These are phyloP conservation scores for Starmerella gropengiesseri DNA, from an alignment of 805 yeast species.

Conservation along the genomic window DNA sequence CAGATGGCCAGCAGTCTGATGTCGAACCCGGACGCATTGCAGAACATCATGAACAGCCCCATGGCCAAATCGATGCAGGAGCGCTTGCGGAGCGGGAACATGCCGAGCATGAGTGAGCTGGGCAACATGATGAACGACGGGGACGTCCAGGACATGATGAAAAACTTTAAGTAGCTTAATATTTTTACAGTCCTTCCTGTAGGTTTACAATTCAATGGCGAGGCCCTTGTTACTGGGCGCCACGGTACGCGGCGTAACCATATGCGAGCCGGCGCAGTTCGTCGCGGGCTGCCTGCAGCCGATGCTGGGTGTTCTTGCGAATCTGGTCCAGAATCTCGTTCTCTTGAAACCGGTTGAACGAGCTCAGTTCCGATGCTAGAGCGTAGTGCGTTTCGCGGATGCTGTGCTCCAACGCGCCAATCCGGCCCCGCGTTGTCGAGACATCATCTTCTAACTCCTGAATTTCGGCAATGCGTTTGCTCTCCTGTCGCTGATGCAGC, in stretches of 20 bases:
- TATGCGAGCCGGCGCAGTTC: slow-evolving; percentile 17
- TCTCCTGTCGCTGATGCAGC: slow-evolving; percentile 28
- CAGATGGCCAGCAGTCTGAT: slow-evolving; percentile 80
- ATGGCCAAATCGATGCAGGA: slow-evolving; percentile 75
- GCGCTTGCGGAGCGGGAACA: slow-evolving; percentile 49
- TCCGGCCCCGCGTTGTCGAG: slow-evolving; percentile 25
- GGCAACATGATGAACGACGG: slow-evolving; percentile 62
- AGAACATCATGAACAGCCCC: slow-evolving; percentile 68
- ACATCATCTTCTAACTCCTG: slow-evolving; percentile 27
- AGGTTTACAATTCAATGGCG: neutral
- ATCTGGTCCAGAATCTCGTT: slow-evolving; percentile 26
- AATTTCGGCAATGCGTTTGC: slow-evolving; percentile 28
- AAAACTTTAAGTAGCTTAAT: slow-evolving; percentile 6
- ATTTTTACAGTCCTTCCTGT: neutral
- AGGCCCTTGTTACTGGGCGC: neutral
- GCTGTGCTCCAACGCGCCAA: slow-evolving; percentile 26
- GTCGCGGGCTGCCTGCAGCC: slow-evolving; percentile 22
- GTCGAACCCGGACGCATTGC: slow-evolving; percentile 72
- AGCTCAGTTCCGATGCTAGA: slow-evolving; percentile 32
- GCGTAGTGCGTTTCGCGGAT: slow-evolving; percentile 29
- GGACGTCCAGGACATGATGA: slow-evolving; percentile 41
- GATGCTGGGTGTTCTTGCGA: slow-evolving; percentile 15
- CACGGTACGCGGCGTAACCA: slow-evolving; percentile 2
- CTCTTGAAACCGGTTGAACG: slow-evolving; percentile 30
- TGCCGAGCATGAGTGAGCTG: slow-evolving; percentile 49